Evolutionary conservation across 2,329 filamentous ascomycete genomes (phyloP).

Genomic region (Helotiales sp.): DNA sequence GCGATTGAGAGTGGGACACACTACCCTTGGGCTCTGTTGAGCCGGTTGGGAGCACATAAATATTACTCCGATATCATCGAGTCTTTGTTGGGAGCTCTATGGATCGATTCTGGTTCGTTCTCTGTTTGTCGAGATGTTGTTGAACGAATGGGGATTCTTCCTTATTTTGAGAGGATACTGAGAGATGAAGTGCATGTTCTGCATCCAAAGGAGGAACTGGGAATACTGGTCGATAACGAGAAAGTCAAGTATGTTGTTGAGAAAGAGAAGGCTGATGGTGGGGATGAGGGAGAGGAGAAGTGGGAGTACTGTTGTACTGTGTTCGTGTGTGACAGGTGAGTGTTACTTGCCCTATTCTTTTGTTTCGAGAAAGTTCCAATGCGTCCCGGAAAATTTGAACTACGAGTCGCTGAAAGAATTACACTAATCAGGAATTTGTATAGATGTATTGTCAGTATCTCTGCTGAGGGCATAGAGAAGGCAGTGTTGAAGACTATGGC

Average conservation of each 20-base stretch:
- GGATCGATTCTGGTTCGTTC: conserved; percentile 72
- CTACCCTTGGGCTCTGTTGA: conserved; percentile 79
- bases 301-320: conserved; percentile 47
- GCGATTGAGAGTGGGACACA: conserved; percentile 49
- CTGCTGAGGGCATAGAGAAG: conserved; percentile 45
- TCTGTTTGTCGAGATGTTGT: conserved; percentile 60
- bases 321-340: conserved; percentile 47
- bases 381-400: too few relatives aligned
- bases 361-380: too few relatives aligned
- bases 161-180: conserved; percentile 62
- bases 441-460: conserved; percentile 46
- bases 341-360: too few relatives aligned
- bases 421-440: too few relatives aligned
- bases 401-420: too few relatives aligned
- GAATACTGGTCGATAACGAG: conserved; percentile 52
- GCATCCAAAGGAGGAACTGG: conserved; percentile 70
- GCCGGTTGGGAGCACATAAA: conserved; percentile 67
- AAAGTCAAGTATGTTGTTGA: conserved; percentile 55
- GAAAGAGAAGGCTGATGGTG: background rate
- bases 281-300: conserved; percentile 4
- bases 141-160: conserved; percentile 63
- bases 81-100: conserved; percentile 77
- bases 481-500: conserved; percentile 57
- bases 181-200: conserved; percentile 55
- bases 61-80: conserved; percentile 85